A percentile compares a stretch with the other conserved stretches of the same genome.
These are phyloP conservation scores for Ettlia oleoabundans DNA, from an alignment of 139 green algal species.

Conservation along the genomic window DNA sequence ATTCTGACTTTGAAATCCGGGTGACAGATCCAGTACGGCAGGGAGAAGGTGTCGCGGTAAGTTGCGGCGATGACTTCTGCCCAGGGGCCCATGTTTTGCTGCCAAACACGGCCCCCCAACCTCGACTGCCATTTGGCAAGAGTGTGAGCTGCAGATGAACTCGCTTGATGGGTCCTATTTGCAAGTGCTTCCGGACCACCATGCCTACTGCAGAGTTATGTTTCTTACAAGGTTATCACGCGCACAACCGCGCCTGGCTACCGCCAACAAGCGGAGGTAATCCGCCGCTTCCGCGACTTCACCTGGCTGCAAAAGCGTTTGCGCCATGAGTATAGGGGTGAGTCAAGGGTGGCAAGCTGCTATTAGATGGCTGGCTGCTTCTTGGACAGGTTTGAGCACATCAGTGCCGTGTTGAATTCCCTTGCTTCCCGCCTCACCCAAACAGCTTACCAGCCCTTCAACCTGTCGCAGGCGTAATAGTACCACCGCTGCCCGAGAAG, in stretches of 20 bases:
- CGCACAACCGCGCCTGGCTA: conserved; percentile 56
- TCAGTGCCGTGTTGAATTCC: too few species aligned
- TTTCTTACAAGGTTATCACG: conserved; percentile 79
- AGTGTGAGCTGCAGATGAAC: not conserved
- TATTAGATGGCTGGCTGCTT: too few species aligned
- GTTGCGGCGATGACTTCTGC: too few species aligned
- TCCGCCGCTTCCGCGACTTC: conserved; percentile 94
- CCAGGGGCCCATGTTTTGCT: too few species aligned
- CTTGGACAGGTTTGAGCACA: too few species aligned
- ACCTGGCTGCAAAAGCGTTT: conserved; percentile 85
- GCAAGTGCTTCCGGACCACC: too few species aligned
- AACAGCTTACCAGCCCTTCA: not conserved
- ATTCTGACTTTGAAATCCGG: conserved; percentile 65
- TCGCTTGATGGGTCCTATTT: not conserved
- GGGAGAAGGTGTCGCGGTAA: conserved; percentile 81
- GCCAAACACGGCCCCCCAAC: too few species aligned
- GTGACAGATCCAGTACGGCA: conserved; percentile 93
- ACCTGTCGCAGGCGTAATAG: conserved; percentile 72
- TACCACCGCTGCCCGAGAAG: conserved; percentile 93
- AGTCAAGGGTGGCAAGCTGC: too few species aligned
- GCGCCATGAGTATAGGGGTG: conserved; percentile 69
- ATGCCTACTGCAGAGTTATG: conserved; percentile 59
- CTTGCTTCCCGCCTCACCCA: not conserved
- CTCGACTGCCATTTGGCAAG: too few species aligned
- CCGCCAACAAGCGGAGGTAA: conserved; percentile 67